A percentile compares a stretch with the other conserved stretches of the same genome.
Evolutionary conservation across 2,329 filamentous ascomycete species (phyloP).

Genomic region (Arthrinium puccinioides): DNA sequence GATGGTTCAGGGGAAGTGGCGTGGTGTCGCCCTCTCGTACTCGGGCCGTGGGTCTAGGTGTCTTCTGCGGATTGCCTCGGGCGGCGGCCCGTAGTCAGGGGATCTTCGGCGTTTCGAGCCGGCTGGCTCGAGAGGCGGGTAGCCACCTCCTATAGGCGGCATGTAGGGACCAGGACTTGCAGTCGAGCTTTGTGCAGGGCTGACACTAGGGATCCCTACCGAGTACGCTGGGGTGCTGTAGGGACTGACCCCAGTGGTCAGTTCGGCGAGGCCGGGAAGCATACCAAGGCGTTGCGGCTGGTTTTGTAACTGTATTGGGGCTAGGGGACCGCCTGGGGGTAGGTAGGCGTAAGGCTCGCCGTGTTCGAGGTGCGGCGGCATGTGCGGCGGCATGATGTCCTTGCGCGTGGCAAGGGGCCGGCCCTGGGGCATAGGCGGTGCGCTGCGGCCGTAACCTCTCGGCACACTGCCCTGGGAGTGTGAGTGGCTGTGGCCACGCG

Average conservation of each 20-base stretch:
- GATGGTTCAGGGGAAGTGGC: conserved; percentile 8
- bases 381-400: conserved; percentile 7
- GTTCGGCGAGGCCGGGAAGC: conserved; percentile 54
- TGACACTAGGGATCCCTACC: conserved; percentile 29
- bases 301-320: conserved; percentile 43
- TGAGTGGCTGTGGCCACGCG: conserved; percentile 30
- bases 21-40: conserved; percentile 13
- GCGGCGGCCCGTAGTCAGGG: conserved; percentile 33
- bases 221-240: conserved; percentile 53
- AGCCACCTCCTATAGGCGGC: conserved; percentile 19
- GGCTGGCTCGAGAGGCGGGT: conserved; percentile 30
- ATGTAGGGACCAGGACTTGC: conserved; percentile 36
- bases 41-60: conserved; percentile 24
- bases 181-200: conserved; percentile 28
- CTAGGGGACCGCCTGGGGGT: conserved; percentile 33
- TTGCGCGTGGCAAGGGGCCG: conserved; percentile 5
- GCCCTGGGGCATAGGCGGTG: conserved; percentile 6
- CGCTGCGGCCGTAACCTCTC: conserved; percentile 32
- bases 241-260: conserved; percentile 56
- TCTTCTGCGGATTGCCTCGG: conserved; percentile 39
- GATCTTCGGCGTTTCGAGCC: conserved; percentile 47
- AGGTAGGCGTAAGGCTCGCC: conserved; percentile 23
- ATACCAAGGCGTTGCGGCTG: conserved; percentile 34
- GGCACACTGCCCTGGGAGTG: conserved; percentile 39
- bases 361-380: conserved; percentile 20